Evolutionary conservation across 495 filamentous ascomycete species (phyloP).

Genomic region (Penicillium alfredii): DNA sequence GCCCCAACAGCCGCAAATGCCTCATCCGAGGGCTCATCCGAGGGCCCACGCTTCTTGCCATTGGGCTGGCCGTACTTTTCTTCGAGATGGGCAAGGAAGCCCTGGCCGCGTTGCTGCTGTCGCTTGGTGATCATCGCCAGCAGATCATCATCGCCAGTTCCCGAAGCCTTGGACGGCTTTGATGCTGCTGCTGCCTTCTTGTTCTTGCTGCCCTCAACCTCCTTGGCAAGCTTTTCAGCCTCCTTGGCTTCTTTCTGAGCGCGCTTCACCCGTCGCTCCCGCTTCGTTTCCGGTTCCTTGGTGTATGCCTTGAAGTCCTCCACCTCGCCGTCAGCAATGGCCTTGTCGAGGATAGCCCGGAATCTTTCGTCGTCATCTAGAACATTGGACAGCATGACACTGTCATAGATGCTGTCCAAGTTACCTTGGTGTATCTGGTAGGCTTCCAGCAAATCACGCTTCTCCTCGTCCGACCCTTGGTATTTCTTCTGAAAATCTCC

Average conservation of each 20-base stretch:
- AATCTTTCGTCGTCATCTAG: slow-evolving; percentile 85
- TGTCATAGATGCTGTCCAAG: slow-evolving; percentile 68
- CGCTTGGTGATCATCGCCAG: slow-evolving; percentile 22
- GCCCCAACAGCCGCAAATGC: slow-evolving; percentile 30
- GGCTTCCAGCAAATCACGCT: slow-evolving; percentile 64
- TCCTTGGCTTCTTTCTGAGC: slow-evolving; percentile 64
- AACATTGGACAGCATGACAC: slow-evolving; percentile 78
- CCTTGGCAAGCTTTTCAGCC: slow-evolving; percentile 64
- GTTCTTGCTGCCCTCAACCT: slow-evolving; percentile 58
- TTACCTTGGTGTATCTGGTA: slow-evolving; percentile 65
- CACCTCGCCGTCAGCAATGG: slow-evolving; percentile 64
- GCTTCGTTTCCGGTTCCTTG: slow-evolving; percentile 60
- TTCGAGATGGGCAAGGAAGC: slow-evolving; percentile 21
- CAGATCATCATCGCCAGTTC: slow-evolving; percentile 16
- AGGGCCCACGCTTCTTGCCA: slow-evolving; percentile 21
- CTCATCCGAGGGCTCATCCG: slow-evolving; percentile 29
- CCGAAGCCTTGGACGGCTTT: slow-evolving; percentile 16
- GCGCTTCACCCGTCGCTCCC: slow-evolving; percentile 54
- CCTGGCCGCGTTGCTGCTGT: slow-evolving; percentile 22
- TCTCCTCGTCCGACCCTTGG: slow-evolving; percentile 83
- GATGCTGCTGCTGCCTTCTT: slow-evolving; percentile 39
- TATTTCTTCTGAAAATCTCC: slow-evolving; percentile 67
- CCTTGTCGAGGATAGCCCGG: slow-evolving; percentile 68
- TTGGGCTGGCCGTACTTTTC: slow-evolving; percentile 25
- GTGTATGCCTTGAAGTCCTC: slow-evolving; percentile 61